Base-by-base conservation (phyloP, 257 asterid species). In the Ehretia macrophylla region DNA sequence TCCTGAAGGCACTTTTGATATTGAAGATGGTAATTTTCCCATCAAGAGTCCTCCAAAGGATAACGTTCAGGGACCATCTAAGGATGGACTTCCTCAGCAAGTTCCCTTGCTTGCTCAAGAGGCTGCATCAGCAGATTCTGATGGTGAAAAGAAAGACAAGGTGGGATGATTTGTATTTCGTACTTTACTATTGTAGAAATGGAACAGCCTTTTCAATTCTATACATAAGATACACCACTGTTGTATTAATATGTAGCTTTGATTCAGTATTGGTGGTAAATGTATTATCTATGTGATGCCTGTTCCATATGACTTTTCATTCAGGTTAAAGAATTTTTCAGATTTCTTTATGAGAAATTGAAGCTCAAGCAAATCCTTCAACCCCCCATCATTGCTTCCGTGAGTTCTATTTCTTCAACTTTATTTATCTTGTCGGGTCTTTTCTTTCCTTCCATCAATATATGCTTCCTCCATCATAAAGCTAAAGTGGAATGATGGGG, bases 351-450 rank as follows among this genome's bases (percentile, higher is more conserved):
- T 59, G 95, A 85, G 51, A 93, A 81, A 61, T 80, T 92, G 87
- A 92, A 84, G 95, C 91, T 93, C 79, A 86, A 85, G 83, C 99
- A 92, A 73, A 80, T 92, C 37, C 50, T 89, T 69, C 97, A 89
- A 67, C 99, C 99, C 23, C 97, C 99, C 32, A 93, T 93, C 53
- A 89, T 93, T 71, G 97, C 99, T 61, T 86, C 99, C 12, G 99
- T 93, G 77, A 86, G 99, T 81, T 50, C 58, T 63, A 22, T 14
- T 55, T 65, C 71, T 68, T 54, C 39, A 40, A 11, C 4, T 63
- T 18, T 44, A 68, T 65, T 17, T 20, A 6, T 21, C 19, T 32
- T 8, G 27, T 35, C 4, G 40, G 21, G 65, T 10, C 44, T 16
- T n/a, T n/a, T 18, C 16, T 4, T 32, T 52, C 39, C 9, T 56